A percentile compares a stretch with the other conserved stretches of the same genome.
Conservation (phyloP, 179 eudicot genomes). For the Amaranthus tricolor region DNA sequence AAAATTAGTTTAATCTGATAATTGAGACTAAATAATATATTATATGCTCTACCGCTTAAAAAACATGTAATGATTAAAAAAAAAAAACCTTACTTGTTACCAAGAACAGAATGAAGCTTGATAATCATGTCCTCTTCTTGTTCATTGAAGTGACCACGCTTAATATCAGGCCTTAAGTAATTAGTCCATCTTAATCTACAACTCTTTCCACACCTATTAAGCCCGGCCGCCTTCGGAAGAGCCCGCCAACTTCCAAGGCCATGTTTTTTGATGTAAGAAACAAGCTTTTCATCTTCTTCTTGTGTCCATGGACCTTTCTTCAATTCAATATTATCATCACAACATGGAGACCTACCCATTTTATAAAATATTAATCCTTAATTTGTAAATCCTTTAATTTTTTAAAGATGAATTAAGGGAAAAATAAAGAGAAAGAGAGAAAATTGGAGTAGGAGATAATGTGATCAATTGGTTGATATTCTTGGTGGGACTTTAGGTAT, state of each 20-base stretch:
- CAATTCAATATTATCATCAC: constrained; percentile 38
- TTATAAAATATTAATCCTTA: neutral
- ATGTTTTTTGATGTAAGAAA: constrained; percentile 44
- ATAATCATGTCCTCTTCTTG: constrained; percentile 63
- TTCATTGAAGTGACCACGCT: constrained; percentile 55
- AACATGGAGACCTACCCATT: constrained; percentile 59
- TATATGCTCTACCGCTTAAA: neutral
- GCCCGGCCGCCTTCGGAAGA: constrained; percentile 61
- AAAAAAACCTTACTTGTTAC: constrained; percentile 46
- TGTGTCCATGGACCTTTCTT: constrained; percentile 78
- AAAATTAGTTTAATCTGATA: no score
- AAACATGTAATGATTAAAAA: neutral
- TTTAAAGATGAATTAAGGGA: neutral
- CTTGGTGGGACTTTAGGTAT: constrained; percentile 32
- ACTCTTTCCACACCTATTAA: constrained; percentile 66
- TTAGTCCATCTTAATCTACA: constrained; percentile 67
- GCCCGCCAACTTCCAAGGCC: constrained; percentile 72
- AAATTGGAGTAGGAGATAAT: constrained; percentile 1
- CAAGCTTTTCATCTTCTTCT: constrained; percentile 55
- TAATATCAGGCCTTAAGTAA: constrained; percentile 60
- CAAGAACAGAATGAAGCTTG: constrained; percentile 65
- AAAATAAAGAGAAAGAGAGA: neutral
- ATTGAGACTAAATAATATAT: no score
- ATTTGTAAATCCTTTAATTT: neutral
- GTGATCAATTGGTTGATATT: constrained; percentile 28